Evolutionary conservation across 495 filamentous ascomycete genomes (phyloP).

Genomic region (Tuber brumale): DNA sequence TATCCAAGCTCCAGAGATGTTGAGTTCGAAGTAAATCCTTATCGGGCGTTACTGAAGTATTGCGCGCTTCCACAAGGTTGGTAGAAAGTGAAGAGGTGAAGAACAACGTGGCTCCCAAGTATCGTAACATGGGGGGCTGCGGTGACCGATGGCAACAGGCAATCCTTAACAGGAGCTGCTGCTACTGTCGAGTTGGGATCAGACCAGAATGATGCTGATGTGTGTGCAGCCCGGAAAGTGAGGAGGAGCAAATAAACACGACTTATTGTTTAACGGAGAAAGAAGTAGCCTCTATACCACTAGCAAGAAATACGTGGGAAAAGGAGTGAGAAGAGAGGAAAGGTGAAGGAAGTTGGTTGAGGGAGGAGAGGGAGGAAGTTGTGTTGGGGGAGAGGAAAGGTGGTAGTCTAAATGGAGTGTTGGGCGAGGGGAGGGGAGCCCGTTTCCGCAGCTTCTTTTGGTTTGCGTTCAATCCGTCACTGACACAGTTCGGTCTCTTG

Average conservation of each 20-base stretch:
- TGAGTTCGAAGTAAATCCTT: conserved; percentile 29
- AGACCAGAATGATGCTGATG: not conserved
- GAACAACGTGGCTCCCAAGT: conserved; percentile 29
- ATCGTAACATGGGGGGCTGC: conserved; percentile 35
- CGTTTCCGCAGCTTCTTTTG: not conserved
- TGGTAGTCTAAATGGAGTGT: not conserved
- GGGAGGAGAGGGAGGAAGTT: not conserved
- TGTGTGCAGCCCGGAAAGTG: not conserved
- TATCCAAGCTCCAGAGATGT: conserved; percentile 39
- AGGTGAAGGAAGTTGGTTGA: not conserved
- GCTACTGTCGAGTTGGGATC: not conserved
- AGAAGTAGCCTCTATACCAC: not conserved
- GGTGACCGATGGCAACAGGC: not conserved
- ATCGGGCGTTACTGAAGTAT: conserved; percentile 28
- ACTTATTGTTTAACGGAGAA: conserved; percentile 8
- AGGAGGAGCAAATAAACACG: not conserved
- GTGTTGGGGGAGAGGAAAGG: not conserved
- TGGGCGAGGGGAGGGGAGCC: not conserved
- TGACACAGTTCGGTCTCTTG: not conserved
- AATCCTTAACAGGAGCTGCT: not conserved
- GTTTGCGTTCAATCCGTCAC: not conserved
- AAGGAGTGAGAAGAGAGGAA: not conserved
- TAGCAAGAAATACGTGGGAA: not conserved
- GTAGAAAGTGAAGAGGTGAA: conserved; percentile 22
- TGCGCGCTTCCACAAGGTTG: conserved; percentile 13